Evolutionary conservation across 192 early-diverging fungal species (phyloP).

Genomic region (Coemansia sp.): DNA sequence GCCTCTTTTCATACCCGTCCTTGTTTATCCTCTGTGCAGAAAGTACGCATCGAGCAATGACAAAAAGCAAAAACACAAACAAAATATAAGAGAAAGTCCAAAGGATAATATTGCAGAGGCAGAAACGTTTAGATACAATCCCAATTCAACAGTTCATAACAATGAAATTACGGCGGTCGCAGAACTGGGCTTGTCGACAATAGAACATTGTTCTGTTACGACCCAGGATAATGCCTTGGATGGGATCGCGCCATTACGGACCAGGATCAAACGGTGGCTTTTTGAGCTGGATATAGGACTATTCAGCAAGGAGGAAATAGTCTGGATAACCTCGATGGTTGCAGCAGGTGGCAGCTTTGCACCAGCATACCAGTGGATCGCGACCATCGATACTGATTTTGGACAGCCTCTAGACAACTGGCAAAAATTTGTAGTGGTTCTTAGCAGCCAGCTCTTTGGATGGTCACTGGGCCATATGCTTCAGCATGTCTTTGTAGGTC

Average conservation of each 20-base stretch:
- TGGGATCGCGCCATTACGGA: not conserved
- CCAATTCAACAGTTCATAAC: too few species aligned
- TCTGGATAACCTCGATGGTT: constrained; percentile 49
- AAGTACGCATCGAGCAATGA: not conserved
- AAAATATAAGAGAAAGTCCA: not conserved
- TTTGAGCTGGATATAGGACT: not conserved
- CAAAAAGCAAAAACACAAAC: constrained; percentile 1
- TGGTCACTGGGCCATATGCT: constrained; percentile 49
- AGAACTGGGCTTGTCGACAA: not conserved
- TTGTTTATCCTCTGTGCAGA: constrained; percentile 40
- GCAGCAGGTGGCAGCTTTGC: constrained; percentile 50
- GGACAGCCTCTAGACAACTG: constrained; percentile 31
- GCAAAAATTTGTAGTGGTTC: constrained; percentile 35
- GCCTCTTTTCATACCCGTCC: constrained; percentile 41
- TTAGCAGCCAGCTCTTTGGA: constrained; percentile 45
- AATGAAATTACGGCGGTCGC: not conserved
- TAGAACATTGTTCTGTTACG: too few species aligned
- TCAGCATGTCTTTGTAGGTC: constrained; percentile 36
- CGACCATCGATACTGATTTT: constrained; percentile 43
- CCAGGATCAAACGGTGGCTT: constrained; percentile 5
- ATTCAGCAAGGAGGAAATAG: constrained; percentile 39
- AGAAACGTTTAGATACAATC: not conserved
- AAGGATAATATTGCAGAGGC: not conserved
- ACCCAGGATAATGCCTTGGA: not conserved
- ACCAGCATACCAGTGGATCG: constrained; percentile 51